Evolutionary conservation across 2,329 filamentous ascomycete genomes (phyloP), one percentile per base, ranked within the genome.

Genomic region (Pochonia chlamydosporia): DNA sequence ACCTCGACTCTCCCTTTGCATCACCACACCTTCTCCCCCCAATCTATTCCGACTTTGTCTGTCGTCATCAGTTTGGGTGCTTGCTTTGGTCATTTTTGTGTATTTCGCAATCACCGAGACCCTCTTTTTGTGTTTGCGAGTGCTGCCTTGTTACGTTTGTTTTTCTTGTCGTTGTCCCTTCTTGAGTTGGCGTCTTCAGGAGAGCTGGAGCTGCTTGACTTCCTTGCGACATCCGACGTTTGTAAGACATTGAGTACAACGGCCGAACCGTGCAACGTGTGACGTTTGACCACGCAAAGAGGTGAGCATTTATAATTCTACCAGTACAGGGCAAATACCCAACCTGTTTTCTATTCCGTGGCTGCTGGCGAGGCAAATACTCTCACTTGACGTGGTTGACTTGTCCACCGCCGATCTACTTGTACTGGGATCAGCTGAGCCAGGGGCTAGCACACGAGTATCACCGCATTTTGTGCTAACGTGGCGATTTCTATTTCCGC

Each of bases 201-300:
- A 42, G 43, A 36, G 37, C n/a, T n/a, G n/a, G n/a, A n/a, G n/a
- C n/a, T n/a, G n/a, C n/a, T n/a, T n/a, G n/a, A n/a, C n/a, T n/a
- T n/a, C n/a, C 43, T 24, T 31, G 11, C 35, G 20, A 36, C 44
- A 24, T 26, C 20, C 43, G 39, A 16, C 39, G 16, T 28, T 36
- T 30, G 40, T 41, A 30, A 40, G 36, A 47, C 44, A 49, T 26
- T 16, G 31, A 47, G 44, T 30, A n/a, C 21, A 24, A 41, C 48
- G 33, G 26, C 23, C n/a, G 36, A 21, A 23, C 35, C 7, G 44
- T 47, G 48, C 40, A 26, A 44, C 48, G 35, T 35, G 26, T 25
- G 33, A 40, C 40, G 26, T 42, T 18, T 24, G 35, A 40, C 21
- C 28, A 24, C 24, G 42, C n/a, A 50, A 33, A 23, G 24, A 47